phyloP scores from a whole-genome alignment of 805 yeast species.

The Suhomyces prunicola region DNA sequence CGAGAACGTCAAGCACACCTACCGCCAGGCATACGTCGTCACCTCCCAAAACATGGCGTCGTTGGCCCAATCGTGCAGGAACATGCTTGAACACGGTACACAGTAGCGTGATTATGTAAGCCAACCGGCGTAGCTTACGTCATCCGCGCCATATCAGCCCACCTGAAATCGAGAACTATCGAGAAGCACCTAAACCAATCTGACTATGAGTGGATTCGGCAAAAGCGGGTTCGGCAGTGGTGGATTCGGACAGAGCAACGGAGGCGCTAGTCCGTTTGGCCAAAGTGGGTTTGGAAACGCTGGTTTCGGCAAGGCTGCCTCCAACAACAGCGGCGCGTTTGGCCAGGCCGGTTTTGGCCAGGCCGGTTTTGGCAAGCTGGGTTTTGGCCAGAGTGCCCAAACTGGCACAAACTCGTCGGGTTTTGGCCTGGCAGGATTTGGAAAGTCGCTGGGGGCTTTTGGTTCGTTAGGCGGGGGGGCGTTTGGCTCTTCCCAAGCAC shows the following conservation, averaged over 20 bases:
- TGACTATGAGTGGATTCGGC: background rate
- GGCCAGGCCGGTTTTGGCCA: conserved; percentile 2
- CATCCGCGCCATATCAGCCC: background rate
- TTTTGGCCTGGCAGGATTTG: conserved; percentile 3
- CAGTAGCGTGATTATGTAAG: background rate
- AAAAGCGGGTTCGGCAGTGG: background rate
- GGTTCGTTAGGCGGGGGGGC: conserved; percentile 1
- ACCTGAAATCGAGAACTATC: background rate
- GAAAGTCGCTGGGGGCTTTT: background rate
- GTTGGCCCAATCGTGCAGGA: conserved; percentile 25
- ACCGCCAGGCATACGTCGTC: conserved; percentile 56
- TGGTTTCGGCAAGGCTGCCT: conserved; percentile 3
- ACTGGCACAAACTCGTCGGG: background rate
- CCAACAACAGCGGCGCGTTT: conserved; percentile 4
- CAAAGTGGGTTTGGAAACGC: conserved; percentile 8
- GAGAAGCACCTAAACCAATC: background rate
- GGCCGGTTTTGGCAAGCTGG: conserved; percentile 5
- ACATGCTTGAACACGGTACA: background rate
- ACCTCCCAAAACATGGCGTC: conserved; percentile 41
- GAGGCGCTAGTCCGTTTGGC: conserved; percentile 5
- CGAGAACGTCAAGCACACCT: conserved; percentile 51
- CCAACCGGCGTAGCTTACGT: conserved; percentile 2
- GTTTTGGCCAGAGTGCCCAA: background rate
- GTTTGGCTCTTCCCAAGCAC: background rate
- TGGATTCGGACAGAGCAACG: background rate